Percentiles rank a stretch among this genome's conserved stretches.
These are phyloP conservation scores for Cardamine occulta DNA, from an alignment of 345 rosid species.

Conservation along the genomic window DNA sequence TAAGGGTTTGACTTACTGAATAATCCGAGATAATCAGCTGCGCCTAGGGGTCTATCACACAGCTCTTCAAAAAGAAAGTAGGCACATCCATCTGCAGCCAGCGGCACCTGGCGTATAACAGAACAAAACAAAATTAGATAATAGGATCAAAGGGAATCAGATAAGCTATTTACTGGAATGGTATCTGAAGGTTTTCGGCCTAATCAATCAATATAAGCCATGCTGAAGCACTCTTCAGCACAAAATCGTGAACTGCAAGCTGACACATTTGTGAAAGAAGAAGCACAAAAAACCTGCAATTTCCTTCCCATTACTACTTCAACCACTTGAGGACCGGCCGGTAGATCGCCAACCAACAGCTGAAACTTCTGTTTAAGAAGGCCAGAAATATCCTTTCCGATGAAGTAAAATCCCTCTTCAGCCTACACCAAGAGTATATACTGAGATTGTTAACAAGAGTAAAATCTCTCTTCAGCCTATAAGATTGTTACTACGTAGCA, in stretches of 20 bases:
- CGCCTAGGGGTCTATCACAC: conserved; percentile 90
- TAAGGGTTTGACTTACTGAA: conserved; percentile 65
- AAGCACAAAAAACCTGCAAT: conserved; percentile 54
- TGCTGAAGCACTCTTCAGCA: conserved; percentile 11
- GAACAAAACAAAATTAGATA: not conserved
- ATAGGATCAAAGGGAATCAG: not conserved
- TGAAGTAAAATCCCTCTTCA: conserved; percentile 87
- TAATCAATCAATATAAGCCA: conserved; percentile 18
- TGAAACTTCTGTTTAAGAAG: conserved; percentile 71
- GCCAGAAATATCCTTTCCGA: conserved; percentile 63
- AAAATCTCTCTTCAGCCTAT: conserved; percentile 72
- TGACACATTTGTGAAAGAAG: conserved; percentile 6
- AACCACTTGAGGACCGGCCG: conserved; percentile 62
- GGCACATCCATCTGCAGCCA: conserved; percentile 92
- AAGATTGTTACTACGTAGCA: conserved; percentile 14
- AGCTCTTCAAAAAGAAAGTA: conserved; percentile 88
- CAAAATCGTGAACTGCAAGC: conserved; percentile 4
- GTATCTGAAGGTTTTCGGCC: not conserved
- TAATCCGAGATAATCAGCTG: conserved; percentile 97
- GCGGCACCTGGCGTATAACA: conserved; percentile 61
- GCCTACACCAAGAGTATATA: conserved; percentile 54
- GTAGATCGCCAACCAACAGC: conserved; percentile 60
- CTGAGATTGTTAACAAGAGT: conserved; percentile 39
- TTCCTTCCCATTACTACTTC: conserved; percentile 97
- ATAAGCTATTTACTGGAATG: conserved; percentile 15